Evolutionary conservation across 345 rosid genomes (phyloP), one percentile per base, ranked within the genome.

Genomic region (Alliaria petiolata): DNA sequence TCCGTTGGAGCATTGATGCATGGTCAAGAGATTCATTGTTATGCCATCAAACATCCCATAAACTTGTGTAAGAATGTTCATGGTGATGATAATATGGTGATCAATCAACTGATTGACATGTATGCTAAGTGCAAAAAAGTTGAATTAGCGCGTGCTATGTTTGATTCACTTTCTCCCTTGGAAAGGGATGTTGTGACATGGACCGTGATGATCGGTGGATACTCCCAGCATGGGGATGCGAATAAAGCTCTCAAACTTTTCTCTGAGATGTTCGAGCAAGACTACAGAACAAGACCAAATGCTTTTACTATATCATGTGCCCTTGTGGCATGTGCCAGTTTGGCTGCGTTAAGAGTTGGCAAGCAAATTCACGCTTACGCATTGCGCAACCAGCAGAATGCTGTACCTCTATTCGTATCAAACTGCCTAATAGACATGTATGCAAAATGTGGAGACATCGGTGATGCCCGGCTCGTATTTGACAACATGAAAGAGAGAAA

Each of bases 381-480:
- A 25, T 51, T 92, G 33, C 88, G 91, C 55, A 80, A 84, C 69
- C 85, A 72, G n/a, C 73, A 74, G 9, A 78, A 78, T 56, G 43
- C 71, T 6, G 68, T 67, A 14, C 76, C 71, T 36, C 44, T 77
- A 15, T 85, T 81, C 38, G 85, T 89, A 64, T 78, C 81, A 55
- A 89, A 92, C 70, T 89, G 97, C 70, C 92, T 92, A 0, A 65
- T 92, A 46, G 93, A 92, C 63, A 92, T 87, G 97, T 92, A 89
- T 79, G 81, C 86, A 45, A 89, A 89, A 83, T 89, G 88, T 49
- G 96, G 93, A 63, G 85, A 84, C 60, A 63, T 89, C 16, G 81
- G 76, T 30, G 46, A 81, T 58, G 93, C 83, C 50, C 80, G 90
- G 64, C 63, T 78, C 61, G 90, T 89, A 25, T 92, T 87, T 68